Percentiles rank a stretch among this genome's conserved stretches.
Evolutionary conservation across 441 rosid species (phyloP).

Genomic region (Arabidopsis hybrid): DNA sequence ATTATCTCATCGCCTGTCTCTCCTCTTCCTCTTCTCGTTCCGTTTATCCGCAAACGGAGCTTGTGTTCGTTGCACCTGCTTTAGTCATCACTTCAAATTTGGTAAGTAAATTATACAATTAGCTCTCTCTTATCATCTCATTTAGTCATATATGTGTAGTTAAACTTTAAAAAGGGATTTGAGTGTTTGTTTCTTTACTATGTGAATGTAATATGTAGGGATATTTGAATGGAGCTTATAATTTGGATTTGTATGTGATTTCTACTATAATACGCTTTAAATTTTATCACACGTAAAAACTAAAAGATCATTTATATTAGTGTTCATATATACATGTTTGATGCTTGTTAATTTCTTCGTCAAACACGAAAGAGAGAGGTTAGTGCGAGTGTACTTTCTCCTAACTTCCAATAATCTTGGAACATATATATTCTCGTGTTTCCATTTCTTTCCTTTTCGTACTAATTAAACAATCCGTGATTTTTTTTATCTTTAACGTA

Average conservation of each 20-base stretch:
- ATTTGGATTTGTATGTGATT: background rate
- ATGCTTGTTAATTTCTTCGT: constrained; percentile 5
- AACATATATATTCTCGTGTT: constrained; percentile 24
- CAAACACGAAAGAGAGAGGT: constrained; percentile 17
- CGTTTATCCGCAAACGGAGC: constrained; percentile 56
- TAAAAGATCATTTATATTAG: background rate
- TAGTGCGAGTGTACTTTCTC: constrained; percentile 31
- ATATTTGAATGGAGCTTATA: background rate
- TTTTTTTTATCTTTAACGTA: constrained; percentile 8
- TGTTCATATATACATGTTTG: background rate
- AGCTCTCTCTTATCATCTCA: background rate
- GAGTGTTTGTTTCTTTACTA: constrained; percentile 4
- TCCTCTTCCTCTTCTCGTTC: constrained; percentile 36
- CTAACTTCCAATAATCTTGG: constrained; percentile 37
- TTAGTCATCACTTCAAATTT: constrained; percentile 54
- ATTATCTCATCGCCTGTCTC: constrained; percentile 43
- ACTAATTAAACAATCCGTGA: background rate
- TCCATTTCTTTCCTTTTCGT: background rate
- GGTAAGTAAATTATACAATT: constrained; percentile 48
- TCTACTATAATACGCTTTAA: background rate
- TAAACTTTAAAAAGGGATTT: background rate
- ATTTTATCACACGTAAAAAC: background rate
- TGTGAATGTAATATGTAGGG: background rate
- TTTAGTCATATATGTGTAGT: background rate
- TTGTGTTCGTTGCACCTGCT: constrained; percentile 66